Base-by-base conservation (phyloP, 140 eudicot genomes). In the Oenanthe javanica region DNA sequence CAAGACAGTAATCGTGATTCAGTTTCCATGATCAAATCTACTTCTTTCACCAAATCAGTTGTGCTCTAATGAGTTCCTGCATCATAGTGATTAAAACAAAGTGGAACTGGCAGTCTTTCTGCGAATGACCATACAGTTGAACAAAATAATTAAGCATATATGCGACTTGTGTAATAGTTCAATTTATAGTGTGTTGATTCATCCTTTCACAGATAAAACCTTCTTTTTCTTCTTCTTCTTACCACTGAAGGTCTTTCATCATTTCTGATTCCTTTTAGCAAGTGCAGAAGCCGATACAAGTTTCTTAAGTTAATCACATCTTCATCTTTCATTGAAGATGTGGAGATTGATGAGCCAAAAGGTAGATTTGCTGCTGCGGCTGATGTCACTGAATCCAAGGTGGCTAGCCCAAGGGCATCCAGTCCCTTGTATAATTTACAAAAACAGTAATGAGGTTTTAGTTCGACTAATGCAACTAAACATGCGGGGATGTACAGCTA, bases 391-490 rank as follows among this genome's bases (percentile, higher is more conserved):
- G 93, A 95, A 78, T 92, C 92, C 86, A 90, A 42, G 40, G 92
- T 89, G 57, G 96, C 97, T 54, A 95, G 78, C 83, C 97, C 96
- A 85, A 95, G 94, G 40, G 99, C 99, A 91, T 92, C 99, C 88
- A 95, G 81, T 81, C 99, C 99, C 99, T 95, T 40, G 21, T 15
- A 77, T 40, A 67, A 38, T n/a, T 66, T 47, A 1, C 43, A 21
- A 48, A 55, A 54, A 75, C 25, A 72, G 54, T 71, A 45, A 50
- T 45, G n/a, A 42, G 38, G 13, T 72, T 74, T 16, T 47, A 21
- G 38, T 47, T 10, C 9, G 7, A 45, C 42, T n/a, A 74, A 21
- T 74, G 42, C 40, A 46, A 74, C 77, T 19, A 43, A 73, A 11
- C 77, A 21, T 40, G 9, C 23, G 14, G 31, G 64, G n/a, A 72